Evolutionary conservation across 257 asterid species (phyloP).

Genomic region (Solanum pennellii): DNA sequence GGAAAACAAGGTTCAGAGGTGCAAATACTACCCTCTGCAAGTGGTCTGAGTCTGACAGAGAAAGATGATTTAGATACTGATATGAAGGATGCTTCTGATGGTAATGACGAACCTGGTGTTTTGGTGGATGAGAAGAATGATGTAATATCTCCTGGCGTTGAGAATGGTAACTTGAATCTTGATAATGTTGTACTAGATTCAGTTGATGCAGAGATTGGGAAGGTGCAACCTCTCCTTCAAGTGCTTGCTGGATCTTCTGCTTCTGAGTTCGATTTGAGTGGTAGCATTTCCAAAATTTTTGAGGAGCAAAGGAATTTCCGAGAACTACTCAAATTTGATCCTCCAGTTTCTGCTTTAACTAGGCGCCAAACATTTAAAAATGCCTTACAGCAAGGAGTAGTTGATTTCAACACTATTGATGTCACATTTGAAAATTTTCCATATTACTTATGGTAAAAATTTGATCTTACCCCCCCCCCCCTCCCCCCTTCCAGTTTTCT

Average conservation of each 20-base stretch:
- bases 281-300: conserved; percentile 40
- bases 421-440: conserved; percentile 77
- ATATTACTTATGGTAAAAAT: conserved; percentile 65
- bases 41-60: conserved; percentile 42
- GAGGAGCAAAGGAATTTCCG: conserved; percentile 45
- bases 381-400: conserved; percentile 45
- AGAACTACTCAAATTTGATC: conserved; percentile 38
- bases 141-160: conserved; percentile 31
- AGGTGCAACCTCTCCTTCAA: conserved; percentile 45
- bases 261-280: conserved; percentile 40
- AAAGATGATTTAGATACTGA: conserved; percentile 32
- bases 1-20: conserved; percentile 40
- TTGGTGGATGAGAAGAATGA: conserved; percentile 24
- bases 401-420: conserved; percentile 44
- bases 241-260: conserved; percentile 35
- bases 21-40: conserved; percentile 47
- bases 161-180: conserved; percentile 30
- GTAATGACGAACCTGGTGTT: conserved; percentile 20
- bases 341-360: conserved; percentile 37
- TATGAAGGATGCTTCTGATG: conserved; percentile 55
- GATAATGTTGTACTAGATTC: conserved; percentile 16
- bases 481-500: neutral
- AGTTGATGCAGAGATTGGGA: conserved; percentile 40
- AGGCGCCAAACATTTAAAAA: conserved; percentile 70
- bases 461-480: neutral